Conservation (phyloP, 2,329 filamentous ascomycete species). For the Pezicula carpinea region DNA sequence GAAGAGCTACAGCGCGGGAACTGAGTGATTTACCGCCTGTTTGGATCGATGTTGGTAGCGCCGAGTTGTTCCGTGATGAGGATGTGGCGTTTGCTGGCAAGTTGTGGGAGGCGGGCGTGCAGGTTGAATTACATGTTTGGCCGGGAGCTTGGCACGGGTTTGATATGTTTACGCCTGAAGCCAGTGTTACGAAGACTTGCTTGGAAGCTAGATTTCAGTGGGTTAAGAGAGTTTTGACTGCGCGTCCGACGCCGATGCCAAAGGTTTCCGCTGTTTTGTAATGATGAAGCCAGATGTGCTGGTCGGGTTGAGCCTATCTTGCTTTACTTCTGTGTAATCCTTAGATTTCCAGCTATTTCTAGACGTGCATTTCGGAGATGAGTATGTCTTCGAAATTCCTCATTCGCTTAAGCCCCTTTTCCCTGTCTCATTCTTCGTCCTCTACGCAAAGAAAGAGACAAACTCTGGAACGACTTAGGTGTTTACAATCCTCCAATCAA, state of each 20-base stretch:
- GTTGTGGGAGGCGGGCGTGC: slow-evolving; percentile 29
- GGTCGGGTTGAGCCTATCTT: no score
- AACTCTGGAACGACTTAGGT: no score
- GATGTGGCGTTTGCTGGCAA: slow-evolving; percentile 29
- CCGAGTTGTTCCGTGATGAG: slow-evolving; percentile 32
- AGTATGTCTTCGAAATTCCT: no score
- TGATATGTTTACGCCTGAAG: neutral
- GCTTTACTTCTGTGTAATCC: no score
- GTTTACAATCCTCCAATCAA: no score
- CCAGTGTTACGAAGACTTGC: neutral
- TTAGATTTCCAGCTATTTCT: no score
- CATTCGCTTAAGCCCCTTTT: no score
- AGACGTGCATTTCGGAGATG: no score
- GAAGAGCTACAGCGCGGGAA: slow-evolving; percentile 20
- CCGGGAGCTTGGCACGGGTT: slow-evolving; percentile 23
- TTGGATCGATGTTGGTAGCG: slow-evolving; percentile 32
- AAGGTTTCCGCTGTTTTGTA: neutral
- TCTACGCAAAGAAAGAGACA: no score
- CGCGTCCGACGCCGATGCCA: neutral
- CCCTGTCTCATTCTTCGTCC: no score
- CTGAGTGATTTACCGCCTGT: slow-evolving; percentile 27
- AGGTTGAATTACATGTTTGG: slow-evolving; percentile 33
- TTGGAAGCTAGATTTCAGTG: slow-evolving; percentile 1
- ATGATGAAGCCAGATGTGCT: no score
- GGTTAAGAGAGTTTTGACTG: neutral